Evolutionary conservation across 768 basidiomycete genomes (phyloP), one percentile per base, ranked within the genome.

Genomic region (Phallus indusiatus): DNA sequence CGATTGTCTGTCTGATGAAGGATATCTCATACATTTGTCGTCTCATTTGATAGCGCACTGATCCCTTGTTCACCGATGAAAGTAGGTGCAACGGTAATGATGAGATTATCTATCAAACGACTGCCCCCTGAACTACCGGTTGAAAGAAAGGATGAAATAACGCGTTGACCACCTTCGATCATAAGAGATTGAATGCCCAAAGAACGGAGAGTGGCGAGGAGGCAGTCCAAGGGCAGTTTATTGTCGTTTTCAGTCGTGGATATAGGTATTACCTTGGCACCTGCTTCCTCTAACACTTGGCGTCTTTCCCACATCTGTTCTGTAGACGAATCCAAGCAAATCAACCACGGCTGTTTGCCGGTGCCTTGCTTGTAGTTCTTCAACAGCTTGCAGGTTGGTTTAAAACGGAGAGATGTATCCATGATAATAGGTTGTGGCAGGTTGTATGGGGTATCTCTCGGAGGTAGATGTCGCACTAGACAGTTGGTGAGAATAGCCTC

Each of bases 161-260:
- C 77, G 9, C 74, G 72, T 9, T 91, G 88, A 16, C 96, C 96
- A 55, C 96, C 96, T 74, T 99, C 96, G 6, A 97, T 89, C 95
- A 99, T 99, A 56, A 97, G 73, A 11, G 84, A 86, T 11, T 72
- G 71, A 61, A 95, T 75, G 2, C 81, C 83, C n/a, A 77, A 72
- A 11, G 71, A 69, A n/a, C 71, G 71, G 22, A 96, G 74, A 7
- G 72, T 71, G 12, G 63, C 65, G 5, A 94, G 79, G 17, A 90
- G 68, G 5, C 67, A 67, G 2, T 71, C 67, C 33, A 89, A 37
- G 20, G 24, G 57, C 21, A 14, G 22, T 57, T 68, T 24, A 28
- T 22, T 55, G 78, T 81, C 77, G 50, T 73, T 68, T 21, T 61
- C 67, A 50, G 65, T 69, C 10, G 75, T 68, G 1, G 60, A 37